Conservation (phyloP, 345 rosid genomes). For the Clausena lansium region DNA sequence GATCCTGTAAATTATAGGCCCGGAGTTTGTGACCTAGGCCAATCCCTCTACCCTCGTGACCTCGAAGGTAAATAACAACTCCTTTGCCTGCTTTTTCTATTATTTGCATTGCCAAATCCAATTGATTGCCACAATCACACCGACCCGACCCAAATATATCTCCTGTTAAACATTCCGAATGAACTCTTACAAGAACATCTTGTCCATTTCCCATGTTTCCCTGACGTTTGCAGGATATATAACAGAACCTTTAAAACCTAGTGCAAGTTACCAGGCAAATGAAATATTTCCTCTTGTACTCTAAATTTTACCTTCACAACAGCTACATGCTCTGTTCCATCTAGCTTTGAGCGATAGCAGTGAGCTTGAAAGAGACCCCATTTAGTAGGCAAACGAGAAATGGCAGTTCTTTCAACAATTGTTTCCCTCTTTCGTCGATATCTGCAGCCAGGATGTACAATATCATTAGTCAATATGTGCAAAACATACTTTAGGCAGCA, state of each 20-base stretch:
- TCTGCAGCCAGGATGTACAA: constrained; percentile 23
- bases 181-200: constrained; percentile 84
- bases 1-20: constrained; percentile 84
- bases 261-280: not conserved
- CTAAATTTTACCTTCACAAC: constrained; percentile 53
- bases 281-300: not conserved
- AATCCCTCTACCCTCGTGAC: constrained; percentile 92
- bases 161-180: constrained; percentile 86
- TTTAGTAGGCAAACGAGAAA: constrained; percentile 72
- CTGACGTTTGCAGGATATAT: constrained; percentile 24
- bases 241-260: not conserved
- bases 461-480: not conserved
- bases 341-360: constrained; percentile 73
- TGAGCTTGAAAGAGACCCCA: constrained; percentile 76
- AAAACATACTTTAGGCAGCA: not conserved
- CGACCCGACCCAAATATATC: constrained; percentile 83
- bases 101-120: constrained; percentile 73
- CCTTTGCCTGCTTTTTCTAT: constrained; percentile 75
- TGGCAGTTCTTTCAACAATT: constrained; percentile 60
- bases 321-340: constrained; percentile 77
- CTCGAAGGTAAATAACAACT: constrained; percentile 74
- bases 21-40: constrained; percentile 84
- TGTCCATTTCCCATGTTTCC: constrained; percentile 75
- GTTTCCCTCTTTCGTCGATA: constrained; percentile 82
- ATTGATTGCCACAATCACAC: constrained; percentile 84